Percentiles rank a stretch among this genome's conserved stretches.
These are phyloP conservation scores for Pleurotus ostreatus DNA, from an alignment of 768 basidiomycete genomes.

Conservation along the genomic window DNA sequence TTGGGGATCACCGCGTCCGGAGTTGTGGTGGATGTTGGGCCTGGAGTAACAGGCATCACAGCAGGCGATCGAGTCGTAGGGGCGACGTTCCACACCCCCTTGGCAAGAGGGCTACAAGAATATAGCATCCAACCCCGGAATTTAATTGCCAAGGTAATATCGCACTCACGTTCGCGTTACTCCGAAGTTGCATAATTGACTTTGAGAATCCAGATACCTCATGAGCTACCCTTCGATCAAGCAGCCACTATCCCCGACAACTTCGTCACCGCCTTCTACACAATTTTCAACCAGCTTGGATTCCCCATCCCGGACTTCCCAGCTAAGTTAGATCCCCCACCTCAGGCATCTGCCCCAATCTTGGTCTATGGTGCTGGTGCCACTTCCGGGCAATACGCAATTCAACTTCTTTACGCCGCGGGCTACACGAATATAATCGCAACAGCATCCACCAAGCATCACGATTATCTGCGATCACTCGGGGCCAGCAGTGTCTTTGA, in stretches of 20 bases:
- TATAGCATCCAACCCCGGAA: slow-evolving; percentile 25
- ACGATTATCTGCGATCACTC: slow-evolving; percentile 32
- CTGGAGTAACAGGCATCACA: slow-evolving; percentile 24
- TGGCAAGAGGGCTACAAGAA: slow-evolving; percentile 33
- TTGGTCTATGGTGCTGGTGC: slow-evolving; percentile 43
- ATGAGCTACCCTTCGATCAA: slow-evolving; percentile 14
- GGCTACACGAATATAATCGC: slow-evolving; percentile 40
- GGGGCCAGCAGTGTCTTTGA: slow-evolving; percentile 39
- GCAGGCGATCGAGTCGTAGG: slow-evolving; percentile 32
- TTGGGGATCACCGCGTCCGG: slow-evolving; percentile 34
- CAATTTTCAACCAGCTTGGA: slow-evolving; percentile 33
- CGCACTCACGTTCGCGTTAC: too few relatives aligned
- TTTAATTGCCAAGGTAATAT: slow-evolving; percentile 32
- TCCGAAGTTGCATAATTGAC: too few relatives aligned
- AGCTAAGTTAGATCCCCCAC: slow-evolving; percentile 18
- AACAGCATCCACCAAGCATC: slow-evolving; percentile 36
- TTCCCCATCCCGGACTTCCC: slow-evolving; percentile 34
- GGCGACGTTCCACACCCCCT: slow-evolving; percentile 21
- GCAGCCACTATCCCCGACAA: slow-evolving; percentile 37
- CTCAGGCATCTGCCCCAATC: slow-evolving; percentile 27
- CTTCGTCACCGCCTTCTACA: slow-evolving; percentile 37
- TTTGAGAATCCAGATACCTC: slow-evolving; percentile 13
- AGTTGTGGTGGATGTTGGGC: slow-evolving; percentile 28
- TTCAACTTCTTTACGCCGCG: slow-evolving; percentile 36
- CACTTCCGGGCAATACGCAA: slow-evolving; percentile 32